Base-by-base conservation (phyloP, 1,284 basidiomycete species). In the Testicularia cyperi region DNA sequence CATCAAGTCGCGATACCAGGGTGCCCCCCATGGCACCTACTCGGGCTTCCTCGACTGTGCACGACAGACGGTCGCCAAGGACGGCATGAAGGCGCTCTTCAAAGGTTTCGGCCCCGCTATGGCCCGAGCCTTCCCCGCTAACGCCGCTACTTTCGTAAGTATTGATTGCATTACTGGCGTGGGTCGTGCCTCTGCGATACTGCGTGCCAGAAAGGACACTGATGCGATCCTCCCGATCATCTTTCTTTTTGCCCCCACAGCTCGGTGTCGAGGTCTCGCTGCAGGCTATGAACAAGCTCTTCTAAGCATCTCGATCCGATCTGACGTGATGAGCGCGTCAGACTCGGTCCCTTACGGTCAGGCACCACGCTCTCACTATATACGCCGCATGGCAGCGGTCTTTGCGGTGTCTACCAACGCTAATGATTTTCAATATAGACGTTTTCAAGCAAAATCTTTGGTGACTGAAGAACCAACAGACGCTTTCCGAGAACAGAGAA, bases 31-130 rank as follows among this genome's bases (percentile, higher is more conserved):
- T 5, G 95, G 95, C 20, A 96, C 92, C 12, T 99, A 98, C 80
- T 86, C 85, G 35, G 92, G 95, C 28, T 84, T 98, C 75, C 68
- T 96, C 52, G 95, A 99, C 78, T 99, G 95, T 75, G 85, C 88
- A 23, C 81, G 86, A 42, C 90, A 96, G 80, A 90, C 92, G 5
- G 88, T 98, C 62, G 88, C 89, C n/a, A 82, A 82, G 49, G 92
- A 97, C 78, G 95, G 95, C 36, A 80, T 88, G 19, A 81, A 80
- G 28, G 92, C 94, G 6, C 81, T 99, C 23, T 99, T 92, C 88
- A 96, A 88, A 79, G 95, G 94, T 20, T 90, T 97, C 75, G 92
- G 90, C 40, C 95, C 95, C 19, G 94, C 94, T 15, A 97, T 97
- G 78, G 58, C 54, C 23, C 53, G 65, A 55, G 63, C 62, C 33